phyloP scores from a whole-genome alignment of 768 basidiomycete species.

The Hortiboletus campestris region DNA sequence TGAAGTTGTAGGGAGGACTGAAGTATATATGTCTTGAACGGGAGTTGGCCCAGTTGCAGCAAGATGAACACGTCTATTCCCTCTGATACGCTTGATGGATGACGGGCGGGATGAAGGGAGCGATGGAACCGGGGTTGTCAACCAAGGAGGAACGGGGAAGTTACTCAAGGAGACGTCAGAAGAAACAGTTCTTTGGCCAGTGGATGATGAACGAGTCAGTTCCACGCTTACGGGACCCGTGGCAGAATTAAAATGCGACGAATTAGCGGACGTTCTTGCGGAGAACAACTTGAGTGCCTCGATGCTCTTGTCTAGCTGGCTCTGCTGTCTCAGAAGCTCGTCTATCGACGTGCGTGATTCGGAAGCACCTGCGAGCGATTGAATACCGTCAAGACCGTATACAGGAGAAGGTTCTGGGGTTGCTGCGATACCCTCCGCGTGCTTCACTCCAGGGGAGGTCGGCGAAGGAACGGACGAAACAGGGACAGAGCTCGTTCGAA shows the following conservation, averaged over 20 bases:
- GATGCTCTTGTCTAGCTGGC: constrained; percentile 63
- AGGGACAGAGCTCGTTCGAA: background rate
- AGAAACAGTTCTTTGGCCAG: constrained; percentile 24
- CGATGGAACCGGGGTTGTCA: constrained; percentile 15
- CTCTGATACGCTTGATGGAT: constrained; percentile 21
- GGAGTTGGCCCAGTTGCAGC: constrained; percentile 6
- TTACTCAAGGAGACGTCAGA: constrained; percentile 67
- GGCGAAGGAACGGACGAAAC: background rate
- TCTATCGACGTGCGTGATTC: constrained; percentile 41
- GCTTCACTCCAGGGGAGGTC: background rate
- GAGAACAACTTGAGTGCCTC: constrained; percentile 52
- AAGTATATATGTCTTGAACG: background rate
- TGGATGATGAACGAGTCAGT: constrained; percentile 24
- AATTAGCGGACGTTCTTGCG: constrained; percentile 24
- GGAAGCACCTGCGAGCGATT: constrained; percentile 2
- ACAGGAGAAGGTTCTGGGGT: constrained; percentile 38
- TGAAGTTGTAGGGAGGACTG: constrained; percentile 29
- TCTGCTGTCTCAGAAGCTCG: constrained; percentile 57
- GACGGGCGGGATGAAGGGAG: constrained; percentile 15
- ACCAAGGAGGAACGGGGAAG: constrained; percentile 63
- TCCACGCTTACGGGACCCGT: constrained; percentile 3
- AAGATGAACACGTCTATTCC: constrained; percentile 20
- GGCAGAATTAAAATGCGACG: constrained; percentile 35
- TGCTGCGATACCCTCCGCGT: background rate
- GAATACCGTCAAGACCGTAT: constrained; percentile 43